Evolutionary conservation across 192 early-diverging fungal genomes (phyloP), one percentile per base, ranked within the genome.

Genomic region (Coemansia javaensis): DNA sequence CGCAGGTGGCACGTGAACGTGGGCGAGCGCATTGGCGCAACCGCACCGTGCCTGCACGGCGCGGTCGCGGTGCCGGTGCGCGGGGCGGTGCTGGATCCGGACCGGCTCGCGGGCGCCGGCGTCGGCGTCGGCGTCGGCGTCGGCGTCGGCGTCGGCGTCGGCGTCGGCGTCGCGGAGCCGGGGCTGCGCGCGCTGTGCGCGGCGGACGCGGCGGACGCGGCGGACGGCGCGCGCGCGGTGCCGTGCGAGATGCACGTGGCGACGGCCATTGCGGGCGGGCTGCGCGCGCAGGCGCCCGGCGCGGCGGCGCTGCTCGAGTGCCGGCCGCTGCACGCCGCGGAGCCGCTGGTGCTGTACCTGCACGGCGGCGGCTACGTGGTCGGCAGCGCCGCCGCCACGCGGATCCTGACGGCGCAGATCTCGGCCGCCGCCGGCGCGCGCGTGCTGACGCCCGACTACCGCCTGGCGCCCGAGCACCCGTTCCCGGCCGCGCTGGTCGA

Each of bases 361-460:
- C 90, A 91, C 44, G 90, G 90, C 32, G 87, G 88, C 32, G 85
- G 62, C 3, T 88, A 81, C 63, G 53, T 70, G 23, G 31, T 80
- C 2, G 63, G 78, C 8, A 71, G 63, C 6, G 55, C 66, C 18
- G 50, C 42, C 0, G 64, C 70, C 0, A 68, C 79, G 39, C 57
- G 83, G 6, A 57, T 30, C 15, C 50, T 79, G 20, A 50, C 77
- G 1, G 59, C 63, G 8, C 44, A 63, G 2, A 37, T 89, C 27
- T 77, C 87, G 1, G 77, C 79, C 7, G 58, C 78, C 1, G 40
- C 44, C n/a, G 58, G 63, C 18, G 7, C 39, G 23, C 61, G 69
- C 30, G 56, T 47, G 8, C 12, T 69, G 43, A 78, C 75, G 1
- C 24, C 64, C 0, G 50, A 74, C 52, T 74, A 66, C 41, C 53